phyloP scores from a whole-genome alignment of 1,284 basidiomycete species.

The Blastosporella zonata region DNA sequence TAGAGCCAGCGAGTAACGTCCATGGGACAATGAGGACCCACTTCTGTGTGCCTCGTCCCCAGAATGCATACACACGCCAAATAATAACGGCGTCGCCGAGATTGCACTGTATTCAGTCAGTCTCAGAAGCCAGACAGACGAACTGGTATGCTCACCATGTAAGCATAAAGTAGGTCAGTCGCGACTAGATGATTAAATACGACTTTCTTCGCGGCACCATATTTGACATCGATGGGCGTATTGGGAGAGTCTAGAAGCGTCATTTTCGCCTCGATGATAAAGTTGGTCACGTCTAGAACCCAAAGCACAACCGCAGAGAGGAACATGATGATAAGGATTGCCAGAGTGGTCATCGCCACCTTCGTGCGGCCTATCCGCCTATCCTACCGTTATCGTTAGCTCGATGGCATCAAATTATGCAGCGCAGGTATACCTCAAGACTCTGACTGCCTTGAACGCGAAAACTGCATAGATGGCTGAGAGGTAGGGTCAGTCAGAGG shows the following conservation, averaged over 20 bases:
- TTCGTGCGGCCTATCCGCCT: constrained; percentile 10
- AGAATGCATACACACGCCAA: constrained; percentile 12
- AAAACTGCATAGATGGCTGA: constrained; percentile 10
- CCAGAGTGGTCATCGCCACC: constrained; percentile 3
- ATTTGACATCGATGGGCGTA: constrained; percentile 5
- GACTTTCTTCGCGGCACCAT: not conserved
- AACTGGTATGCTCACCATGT: constrained; percentile 2
- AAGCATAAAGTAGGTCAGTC: constrained; percentile 11
- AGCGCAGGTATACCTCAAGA: not conserved
- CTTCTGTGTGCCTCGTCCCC: not conserved
- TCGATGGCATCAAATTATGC: not conserved
- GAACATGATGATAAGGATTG: constrained; percentile 8
- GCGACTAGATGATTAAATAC: constrained; percentile 3
- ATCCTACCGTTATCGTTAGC: not conserved
- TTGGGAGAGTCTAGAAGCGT: constrained; percentile 8
- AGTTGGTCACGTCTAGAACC: constrained; percentile 10
- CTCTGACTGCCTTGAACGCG: constrained; percentile 8
- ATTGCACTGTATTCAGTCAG: constrained; percentile 4
- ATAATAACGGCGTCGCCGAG: constrained; percentile 11
- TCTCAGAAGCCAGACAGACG: not conserved
- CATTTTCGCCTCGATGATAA: constrained; percentile 7
- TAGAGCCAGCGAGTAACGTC: constrained; percentile 4
- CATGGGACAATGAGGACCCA: constrained; percentile 10
- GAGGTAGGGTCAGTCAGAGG: not conserved
- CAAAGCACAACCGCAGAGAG: constrained; percentile 9